These are phyloP conservation scores for Euphrasia arctica DNA, from an alignment of 305 asterid genomes.

Conservation along the genomic window DNA sequence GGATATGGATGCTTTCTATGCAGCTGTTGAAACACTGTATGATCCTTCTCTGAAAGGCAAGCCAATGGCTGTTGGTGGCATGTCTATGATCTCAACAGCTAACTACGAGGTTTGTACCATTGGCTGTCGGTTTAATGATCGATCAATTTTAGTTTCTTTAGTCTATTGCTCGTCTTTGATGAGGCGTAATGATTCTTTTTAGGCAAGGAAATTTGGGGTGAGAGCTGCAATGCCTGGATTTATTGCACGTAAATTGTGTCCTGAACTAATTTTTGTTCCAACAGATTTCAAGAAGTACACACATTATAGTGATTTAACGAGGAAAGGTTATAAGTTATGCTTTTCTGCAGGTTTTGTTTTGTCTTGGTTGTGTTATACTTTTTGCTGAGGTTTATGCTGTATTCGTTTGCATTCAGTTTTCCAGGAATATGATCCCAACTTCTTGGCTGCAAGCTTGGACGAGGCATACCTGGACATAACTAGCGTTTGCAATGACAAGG, in stretches of 20 bases:
- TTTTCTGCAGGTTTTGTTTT: conserved; percentile 25
- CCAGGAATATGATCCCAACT: conserved; percentile 75
- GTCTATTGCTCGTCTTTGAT: conserved; percentile 20
- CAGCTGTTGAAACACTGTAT: conserved; percentile 80
- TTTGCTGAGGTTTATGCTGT: conserved; percentile 26
- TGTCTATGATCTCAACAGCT: conserved; percentile 95
- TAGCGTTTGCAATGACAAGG: conserved; percentile 57
- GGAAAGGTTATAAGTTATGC: conserved; percentile 58
- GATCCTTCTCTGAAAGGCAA: conserved; percentile 69
- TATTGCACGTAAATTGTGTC: conserved; percentile 87
- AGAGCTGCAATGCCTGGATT: conserved; percentile 99
- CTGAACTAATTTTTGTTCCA: conserved; percentile 76
- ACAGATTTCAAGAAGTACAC: conserved; percentile 78
- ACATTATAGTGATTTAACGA: conserved; percentile 71
- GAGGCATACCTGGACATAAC: conserved; percentile 97
- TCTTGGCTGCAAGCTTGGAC: conserved; percentile 84
- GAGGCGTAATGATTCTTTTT: conserved; percentile 28
- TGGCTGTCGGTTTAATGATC: conserved; percentile 16
- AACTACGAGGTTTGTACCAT: conserved; percentile 74
- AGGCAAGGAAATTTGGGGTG: conserved; percentile 93
- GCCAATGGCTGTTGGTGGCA: conserved; percentile 96
- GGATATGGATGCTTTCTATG: conserved; percentile 98
- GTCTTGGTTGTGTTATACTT: not conserved
- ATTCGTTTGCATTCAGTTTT: conserved; percentile 49
- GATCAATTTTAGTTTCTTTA: conserved; percentile 8